Conservation (phyloP, 1,284 basidiomycete species). For the Earliella scabrosa region DNA sequence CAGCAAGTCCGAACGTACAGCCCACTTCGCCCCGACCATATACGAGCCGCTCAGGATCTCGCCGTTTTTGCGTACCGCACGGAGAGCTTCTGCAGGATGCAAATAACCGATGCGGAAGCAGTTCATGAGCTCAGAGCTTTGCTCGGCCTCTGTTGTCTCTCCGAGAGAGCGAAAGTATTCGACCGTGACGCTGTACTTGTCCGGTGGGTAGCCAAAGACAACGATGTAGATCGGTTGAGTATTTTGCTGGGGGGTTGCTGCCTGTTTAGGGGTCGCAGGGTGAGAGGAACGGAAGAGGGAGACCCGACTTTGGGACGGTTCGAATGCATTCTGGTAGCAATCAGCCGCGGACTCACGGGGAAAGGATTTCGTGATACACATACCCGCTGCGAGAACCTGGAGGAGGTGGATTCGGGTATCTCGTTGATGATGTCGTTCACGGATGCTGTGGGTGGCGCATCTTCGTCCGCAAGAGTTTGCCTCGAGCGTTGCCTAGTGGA, state of each 20-base stretch:
- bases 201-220: slow-evolving; percentile 77
- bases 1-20: slow-evolving; percentile 55
- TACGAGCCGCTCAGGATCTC: slow-evolving; percentile 73
- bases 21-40: slow-evolving; percentile 86
- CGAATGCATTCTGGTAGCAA: slow-evolving; percentile 37
- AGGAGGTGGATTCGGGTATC: slow-evolving; percentile 44
- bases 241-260: slow-evolving; percentile 33
- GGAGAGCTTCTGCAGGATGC: slow-evolving; percentile 69
- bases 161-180: slow-evolving; percentile 76
- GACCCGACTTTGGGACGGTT: slow-evolving; percentile 28
- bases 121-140: slow-evolving; percentile 64
- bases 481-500: slow-evolving; percentile 48
- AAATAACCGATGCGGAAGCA: slow-evolving; percentile 75
- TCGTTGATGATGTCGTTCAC: slow-evolving; percentile 74
- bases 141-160: slow-evolving; percentile 65
- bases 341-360: not conserved
- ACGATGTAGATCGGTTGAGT: slow-evolving; percentile 55
- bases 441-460: slow-evolving; percentile 73
- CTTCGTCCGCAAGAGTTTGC: slow-evolving; percentile 67
- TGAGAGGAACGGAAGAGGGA: slow-evolving; percentile 31
- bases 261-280: slow-evolving; percentile 35
- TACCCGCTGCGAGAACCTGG: slow-evolving; percentile 50
- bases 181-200: slow-evolving; percentile 68
- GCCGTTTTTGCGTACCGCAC: slow-evolving; percentile 79
- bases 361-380: slow-evolving; percentile 29